Evolutionary conservation across 2,329 filamentous ascomycete species (phyloP).

Genomic region (Aureobasidium sp.): DNA sequence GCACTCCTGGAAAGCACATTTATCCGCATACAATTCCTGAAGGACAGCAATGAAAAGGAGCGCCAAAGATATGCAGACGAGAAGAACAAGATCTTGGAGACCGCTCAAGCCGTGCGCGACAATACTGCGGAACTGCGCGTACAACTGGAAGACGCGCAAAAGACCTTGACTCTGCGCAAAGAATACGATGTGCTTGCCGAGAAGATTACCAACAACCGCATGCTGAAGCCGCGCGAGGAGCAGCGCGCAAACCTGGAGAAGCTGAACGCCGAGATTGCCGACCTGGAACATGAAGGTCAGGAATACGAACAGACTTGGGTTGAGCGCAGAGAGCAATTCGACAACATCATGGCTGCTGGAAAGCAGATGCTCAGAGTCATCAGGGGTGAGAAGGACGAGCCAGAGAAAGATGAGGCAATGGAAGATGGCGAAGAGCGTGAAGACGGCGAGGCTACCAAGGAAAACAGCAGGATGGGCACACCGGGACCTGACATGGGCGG

Average conservation of each 20-base stretch:
- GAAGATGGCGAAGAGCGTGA: conserved; percentile 57
- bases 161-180: conserved; percentile 69
- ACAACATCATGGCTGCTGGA: conserved; percentile 83
- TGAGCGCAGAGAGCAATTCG: conserved; percentile 80
- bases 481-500: conserved; percentile 35
- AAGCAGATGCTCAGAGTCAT: conserved; percentile 78
- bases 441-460: conserved; percentile 39
- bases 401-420: conserved; percentile 80
- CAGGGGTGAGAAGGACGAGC: conserved; percentile 90
- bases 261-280: conserved; percentile 79
- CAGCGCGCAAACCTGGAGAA: conserved; percentile 71
- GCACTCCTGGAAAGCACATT: conserved; percentile 81
- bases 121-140: conserved; percentile 64
- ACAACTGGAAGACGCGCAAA: conserved; percentile 71
- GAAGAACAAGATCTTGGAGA: conserved; percentile 69
- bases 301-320: conserved; percentile 78
- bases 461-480: conserved; percentile 40
- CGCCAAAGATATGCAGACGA: conserved; percentile 76
- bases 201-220: conserved; percentile 72
- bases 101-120: conserved; percentile 69
- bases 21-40: conserved; percentile 78
- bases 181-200: conserved; percentile 83
- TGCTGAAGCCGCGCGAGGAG: conserved; percentile 77
- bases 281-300: conserved; percentile 76
- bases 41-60: conserved; percentile 74